Percentiles rank a stretch among this genome's conserved stretches.
Evolutionary conservation across 129 eudicot species (phyloP).

Genomic region (Silybum marianum): DNA sequence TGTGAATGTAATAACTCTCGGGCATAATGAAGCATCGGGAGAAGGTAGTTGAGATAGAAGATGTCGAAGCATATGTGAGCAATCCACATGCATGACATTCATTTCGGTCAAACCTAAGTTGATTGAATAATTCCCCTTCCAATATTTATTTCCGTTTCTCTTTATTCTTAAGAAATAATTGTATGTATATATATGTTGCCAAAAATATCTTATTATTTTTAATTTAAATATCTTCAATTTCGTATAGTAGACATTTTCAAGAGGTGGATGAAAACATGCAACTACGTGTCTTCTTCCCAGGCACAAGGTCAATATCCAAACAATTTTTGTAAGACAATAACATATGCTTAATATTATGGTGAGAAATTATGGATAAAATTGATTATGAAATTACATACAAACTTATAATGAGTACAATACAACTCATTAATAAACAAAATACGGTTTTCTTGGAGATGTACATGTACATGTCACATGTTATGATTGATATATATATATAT

Average conservation of each 20-base stretch:
- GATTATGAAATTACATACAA: no score
- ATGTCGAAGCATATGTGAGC: slow-evolving; percentile 19
- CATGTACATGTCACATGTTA: no score
- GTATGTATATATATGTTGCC: no score
- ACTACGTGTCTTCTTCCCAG: neutral
- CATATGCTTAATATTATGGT: no score
- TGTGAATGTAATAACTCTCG: neutral
- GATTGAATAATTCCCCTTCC: neutral
- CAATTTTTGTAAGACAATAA: neutral
- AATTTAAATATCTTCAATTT: no score
- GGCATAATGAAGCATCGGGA: slow-evolving; percentile 4
- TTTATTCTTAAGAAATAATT: neutral
- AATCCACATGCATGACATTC: slow-evolving; percentile 16
- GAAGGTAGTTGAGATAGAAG: slow-evolving; percentile 11
- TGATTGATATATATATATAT: no score
- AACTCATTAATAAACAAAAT: no score
- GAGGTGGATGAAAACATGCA: neutral
- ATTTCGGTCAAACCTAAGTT: slow-evolving; percentile 12
- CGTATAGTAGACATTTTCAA: neutral
- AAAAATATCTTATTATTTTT: no score
- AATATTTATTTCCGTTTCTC: neutral
- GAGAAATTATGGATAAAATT: no score
- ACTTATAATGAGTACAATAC: no score
- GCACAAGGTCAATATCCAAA: neutral
- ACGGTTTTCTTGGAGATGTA: no score